A percentile compares a stretch with the other conserved stretches of the same genome.
Conservation (phyloP, 257 asterid genomes). For the Penstemon eatonii region DNA sequence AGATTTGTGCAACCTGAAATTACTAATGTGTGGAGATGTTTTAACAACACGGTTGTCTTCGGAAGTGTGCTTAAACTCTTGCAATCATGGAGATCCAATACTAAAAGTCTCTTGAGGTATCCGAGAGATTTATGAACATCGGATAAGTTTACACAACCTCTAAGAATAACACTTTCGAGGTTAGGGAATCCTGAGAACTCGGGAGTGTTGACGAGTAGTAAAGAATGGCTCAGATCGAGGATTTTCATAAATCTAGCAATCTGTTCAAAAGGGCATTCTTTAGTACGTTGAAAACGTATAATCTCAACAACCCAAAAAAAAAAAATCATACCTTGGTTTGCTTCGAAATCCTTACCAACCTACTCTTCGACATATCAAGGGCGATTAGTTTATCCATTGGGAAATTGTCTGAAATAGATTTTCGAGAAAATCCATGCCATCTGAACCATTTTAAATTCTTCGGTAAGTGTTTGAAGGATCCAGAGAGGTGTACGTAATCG, state of each 20-base stretch:
- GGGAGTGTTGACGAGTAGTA: neutral
- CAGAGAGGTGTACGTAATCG: neutral
- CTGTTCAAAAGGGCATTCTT: neutral
- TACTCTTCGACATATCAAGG: neutral
- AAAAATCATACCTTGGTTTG: neutral
- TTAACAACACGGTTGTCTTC: neutral
- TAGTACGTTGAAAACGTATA: neutral
- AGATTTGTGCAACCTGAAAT: neutral
- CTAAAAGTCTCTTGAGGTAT: neutral
- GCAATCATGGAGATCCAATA: neutral
- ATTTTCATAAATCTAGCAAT: neutral
- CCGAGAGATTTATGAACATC: neutral
- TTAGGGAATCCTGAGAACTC: neutral
- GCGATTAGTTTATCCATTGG: neutral
- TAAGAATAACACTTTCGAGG: neutral
- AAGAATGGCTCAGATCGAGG: neutral
- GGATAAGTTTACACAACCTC: neutral
- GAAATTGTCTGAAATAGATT: neutral
- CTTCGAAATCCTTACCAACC: neutral
- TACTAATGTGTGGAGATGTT: neutral
- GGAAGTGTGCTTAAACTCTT: neutral
- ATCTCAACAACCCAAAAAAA: neutral
- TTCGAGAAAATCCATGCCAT: neutral
- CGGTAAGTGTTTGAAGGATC: neutral
- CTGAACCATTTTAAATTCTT: neutral